These are phyloP conservation scores for Rhodotorula toruloides DNA, from an alignment of 768 basidiomycete genomes.

Conservation along the genomic window DNA sequence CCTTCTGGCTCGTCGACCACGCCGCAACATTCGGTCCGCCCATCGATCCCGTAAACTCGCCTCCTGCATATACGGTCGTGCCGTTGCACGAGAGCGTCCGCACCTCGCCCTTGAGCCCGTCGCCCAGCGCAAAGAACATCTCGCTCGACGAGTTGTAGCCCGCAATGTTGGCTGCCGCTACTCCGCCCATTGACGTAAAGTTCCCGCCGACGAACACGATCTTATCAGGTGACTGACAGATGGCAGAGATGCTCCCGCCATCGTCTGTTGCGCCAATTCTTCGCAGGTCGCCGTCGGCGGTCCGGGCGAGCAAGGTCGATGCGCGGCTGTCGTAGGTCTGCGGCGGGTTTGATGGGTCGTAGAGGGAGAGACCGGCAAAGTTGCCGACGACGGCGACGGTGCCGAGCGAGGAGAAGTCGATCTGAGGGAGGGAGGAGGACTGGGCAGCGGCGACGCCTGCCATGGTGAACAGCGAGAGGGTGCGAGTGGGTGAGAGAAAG, in stretches of 20 bases:
- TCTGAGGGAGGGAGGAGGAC: conserved; percentile 20
- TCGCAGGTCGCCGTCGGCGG: conserved; percentile 62
- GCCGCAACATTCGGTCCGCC: conserved; percentile 41
- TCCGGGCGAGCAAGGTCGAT: conserved; percentile 42
- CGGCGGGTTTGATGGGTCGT: conserved; percentile 60
- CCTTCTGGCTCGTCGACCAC: conserved; percentile 42
- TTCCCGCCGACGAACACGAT: conserved; percentile 65
- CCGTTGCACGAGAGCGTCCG: conserved; percentile 32
- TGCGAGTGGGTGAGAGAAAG: background rate
- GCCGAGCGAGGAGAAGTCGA: conserved; percentile 81
- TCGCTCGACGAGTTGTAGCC: conserved; percentile 59
- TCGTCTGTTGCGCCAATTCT: conserved; percentile 69
- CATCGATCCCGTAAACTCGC: conserved; percentile 41
- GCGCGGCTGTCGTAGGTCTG: conserved; percentile 59
- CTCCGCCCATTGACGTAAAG: conserved; percentile 66
- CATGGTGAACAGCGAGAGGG: background rate
- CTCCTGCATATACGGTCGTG: conserved; percentile 46
- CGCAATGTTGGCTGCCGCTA: conserved; percentile 63
- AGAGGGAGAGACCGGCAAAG: conserved; percentile 78
- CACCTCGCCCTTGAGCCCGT: conserved; percentile 62
- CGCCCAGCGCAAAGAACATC: conserved; percentile 60
- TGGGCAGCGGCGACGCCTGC: background rate
- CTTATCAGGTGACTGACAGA: conserved; percentile 52
- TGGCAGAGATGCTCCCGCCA: conserved; percentile 69
- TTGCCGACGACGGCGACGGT: conserved; percentile 79